Conservation (phyloP, 2,329 filamentous ascomycete genomes). For the Tolypocladium endophyticum region DNA sequence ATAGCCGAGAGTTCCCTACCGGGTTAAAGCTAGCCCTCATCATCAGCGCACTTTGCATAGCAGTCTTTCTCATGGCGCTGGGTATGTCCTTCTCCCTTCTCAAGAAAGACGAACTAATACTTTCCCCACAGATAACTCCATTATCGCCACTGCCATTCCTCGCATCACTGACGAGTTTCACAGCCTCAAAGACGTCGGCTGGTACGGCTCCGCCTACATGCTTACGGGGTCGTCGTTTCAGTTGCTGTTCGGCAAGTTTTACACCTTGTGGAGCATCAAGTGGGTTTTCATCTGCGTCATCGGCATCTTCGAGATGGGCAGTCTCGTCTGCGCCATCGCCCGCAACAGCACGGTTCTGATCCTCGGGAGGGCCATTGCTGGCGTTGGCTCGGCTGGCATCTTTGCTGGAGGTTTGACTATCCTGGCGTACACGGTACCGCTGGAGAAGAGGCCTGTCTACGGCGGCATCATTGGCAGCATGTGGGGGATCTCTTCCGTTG, state of each 20-base stretch:
- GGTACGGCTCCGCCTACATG: constrained; percentile 36
- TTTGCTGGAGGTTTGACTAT: constrained; percentile 34
- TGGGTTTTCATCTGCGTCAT: constrained; percentile 26
- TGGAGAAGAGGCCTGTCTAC: constrained; percentile 21
- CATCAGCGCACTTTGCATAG: constrained; percentile 26
- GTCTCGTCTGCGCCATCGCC: constrained; percentile 26
- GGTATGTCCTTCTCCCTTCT: constrained; percentile 12
- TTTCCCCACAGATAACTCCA: constrained; percentile 17
- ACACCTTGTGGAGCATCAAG: constrained; percentile 34
- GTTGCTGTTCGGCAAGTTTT: constrained; percentile 29
- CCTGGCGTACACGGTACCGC: constrained; percentile 25
- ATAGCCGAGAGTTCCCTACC: neutral
- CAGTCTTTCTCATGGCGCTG: constrained; percentile 29
- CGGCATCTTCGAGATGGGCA: constrained; percentile 31
- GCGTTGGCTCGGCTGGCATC: constrained; percentile 31
- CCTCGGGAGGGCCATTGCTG: constrained; percentile 22
- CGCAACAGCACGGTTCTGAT: constrained; percentile 22
- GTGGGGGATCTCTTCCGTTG: constrained; percentile 32
- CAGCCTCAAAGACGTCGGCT: constrained; percentile 35
- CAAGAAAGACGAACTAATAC: neutral
- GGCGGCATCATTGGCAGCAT: constrained; percentile 28
- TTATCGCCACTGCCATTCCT: constrained; percentile 33
- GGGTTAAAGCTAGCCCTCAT: constrained; percentile 6
- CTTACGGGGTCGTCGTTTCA: constrained; percentile 29
- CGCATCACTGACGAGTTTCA: constrained; percentile 31